Evolutionary conservation across 306 rosid genomes (phyloP), one percentile per base, ranked within the genome.

Genomic region (Dryas octopetala): DNA sequence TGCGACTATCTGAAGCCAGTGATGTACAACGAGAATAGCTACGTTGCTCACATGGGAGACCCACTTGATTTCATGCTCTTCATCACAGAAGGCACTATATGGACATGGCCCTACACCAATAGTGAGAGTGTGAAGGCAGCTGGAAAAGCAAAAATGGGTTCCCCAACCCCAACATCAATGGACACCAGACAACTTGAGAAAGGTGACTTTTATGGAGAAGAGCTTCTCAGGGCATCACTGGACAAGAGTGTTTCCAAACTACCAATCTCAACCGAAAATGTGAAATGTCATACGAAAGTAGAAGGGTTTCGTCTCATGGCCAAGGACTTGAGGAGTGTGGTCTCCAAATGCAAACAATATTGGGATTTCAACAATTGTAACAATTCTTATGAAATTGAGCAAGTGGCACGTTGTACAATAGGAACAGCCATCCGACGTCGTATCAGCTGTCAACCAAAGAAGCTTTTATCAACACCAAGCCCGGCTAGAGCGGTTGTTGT

Each of bases 201-300:
- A 54, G 86, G 80, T 7, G 19, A 5, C 4, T 71, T 59, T 44
- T 76, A 23, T 32, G 79, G 85, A 61, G 72, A 76, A 55, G 61
- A 77, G 15, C 82, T 77, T 51, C 47, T 81, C 8, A 6, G 90
- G 87, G 85, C 82, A 15, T 49, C 79, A 28, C 77, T 46, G 40
- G 51, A 81, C 38, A 70, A 46, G 70, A 63, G 80, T 55, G 51
- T 67, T 43, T 74, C 84, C 5, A 50, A 76, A 52, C 80, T 83
- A 55, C 89, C 91, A 10, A 74, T 68, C 51, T 85, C 91, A 8
- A 41, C 85, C 3, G 77, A 76, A 80, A 85, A 84, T 4, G 84
- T 83, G 3, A 75, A 64, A 59, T 75, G 86, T 44, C 68, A 77
- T 14, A 19, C 70, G 50, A 83, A 77, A 77, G 89, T 89, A 0